Base-by-base conservation (phyloP, 2,329 filamentous ascomycete genomes). In the Fusarium nodosum region DNA sequence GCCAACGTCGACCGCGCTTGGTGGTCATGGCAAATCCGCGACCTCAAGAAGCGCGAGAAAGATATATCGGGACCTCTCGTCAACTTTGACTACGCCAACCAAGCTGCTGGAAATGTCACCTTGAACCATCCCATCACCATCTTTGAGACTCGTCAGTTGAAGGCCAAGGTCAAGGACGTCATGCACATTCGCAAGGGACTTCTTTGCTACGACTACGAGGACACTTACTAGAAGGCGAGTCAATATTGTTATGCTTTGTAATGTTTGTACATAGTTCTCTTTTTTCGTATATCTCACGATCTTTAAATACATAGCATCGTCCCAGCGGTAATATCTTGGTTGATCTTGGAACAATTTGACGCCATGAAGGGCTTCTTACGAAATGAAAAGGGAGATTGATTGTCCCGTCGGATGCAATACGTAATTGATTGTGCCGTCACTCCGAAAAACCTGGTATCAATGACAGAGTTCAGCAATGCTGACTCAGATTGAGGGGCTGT, bases 1-100 rank as follows among this genome's bases (percentile, higher is more conserved):
- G 64, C 69, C 41, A 76, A 77, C 13, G 66, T 77, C 4, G 76
- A 78, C 56, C 68, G 72, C 2, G 60, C 64, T 15, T 78, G 75
- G 72, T 74, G 66, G 66, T 55, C 66, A 8, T 72, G 66, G 69
- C 62, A 72, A 20, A 16, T 60, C 18, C 64, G 56, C 0, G 47
- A 71, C 16, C 42, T 71, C 1, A 45, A 65, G 45, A 45, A 44
- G 4, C 67, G 68, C 0, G 53, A 68, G 20, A 45, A 56, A 18
- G 68, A 71, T 5, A 41, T 71, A 4, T 71, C 67, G 1, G 67
- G 67, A 0, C 64, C 68, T 4, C 53, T 68, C 0, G 56, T 71
- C 4, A 65, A 55, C n/a, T 65, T 68, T 38, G 68, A 71, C 3
- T 71, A 54, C 15, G 34, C 39, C 1, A 71, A 71, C 16, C 20